A percentile compares a stretch with the other conserved stretches of the same genome.
Conservation (phyloP, 331 rosid genomes). For the Saraca asoca region DNA sequence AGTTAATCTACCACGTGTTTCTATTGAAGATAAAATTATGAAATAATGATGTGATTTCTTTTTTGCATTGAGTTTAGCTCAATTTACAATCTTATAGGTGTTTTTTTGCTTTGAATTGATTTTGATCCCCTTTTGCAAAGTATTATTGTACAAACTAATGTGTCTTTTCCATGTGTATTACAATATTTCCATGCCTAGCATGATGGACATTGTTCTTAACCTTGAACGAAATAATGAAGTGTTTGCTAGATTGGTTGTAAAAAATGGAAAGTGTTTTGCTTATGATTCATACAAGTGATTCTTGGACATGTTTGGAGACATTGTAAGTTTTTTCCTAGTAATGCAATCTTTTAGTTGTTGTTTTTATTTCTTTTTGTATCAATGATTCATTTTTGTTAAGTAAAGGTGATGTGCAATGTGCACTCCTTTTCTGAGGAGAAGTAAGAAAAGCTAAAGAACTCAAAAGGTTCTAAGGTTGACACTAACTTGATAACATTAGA, state of each 20-base stretch:
- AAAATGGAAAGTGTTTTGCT: slow-evolving; percentile 94
- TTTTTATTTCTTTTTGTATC: slow-evolving; percentile 22
- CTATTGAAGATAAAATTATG: not conserved
- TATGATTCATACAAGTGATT: slow-evolving; percentile 89
- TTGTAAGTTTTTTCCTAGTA: too few relatives aligned
- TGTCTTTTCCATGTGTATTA: slow-evolving; percentile 17
- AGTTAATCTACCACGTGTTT: not conserved
- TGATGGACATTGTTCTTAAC: slow-evolving; percentile 99
- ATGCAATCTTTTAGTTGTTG: too few relatives aligned
- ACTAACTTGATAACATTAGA: slow-evolving; percentile 66
- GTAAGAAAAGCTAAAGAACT: slow-evolving; percentile 60
- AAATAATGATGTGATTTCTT: not conserved
- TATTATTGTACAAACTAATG: slow-evolving; percentile 9
- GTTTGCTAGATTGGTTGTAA: slow-evolving; percentile 77
- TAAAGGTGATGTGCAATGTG: slow-evolving; percentile 80
- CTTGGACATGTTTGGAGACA: slow-evolving; percentile 90
- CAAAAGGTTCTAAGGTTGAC: slow-evolving; percentile 66
- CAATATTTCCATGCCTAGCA: slow-evolving; percentile 96
- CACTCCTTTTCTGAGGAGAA: slow-evolving; percentile 84
- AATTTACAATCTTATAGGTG: too few relatives aligned
- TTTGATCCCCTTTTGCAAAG: too few relatives aligned
- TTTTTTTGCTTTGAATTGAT: not conserved
- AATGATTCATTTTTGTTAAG: slow-evolving; percentile 27
- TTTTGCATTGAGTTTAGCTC: not conserved
- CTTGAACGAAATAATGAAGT: slow-evolving; percentile 90